Conservation (phyloP, 108 stramenopile genomes). For the Cylindrotheca closterium region DNA sequence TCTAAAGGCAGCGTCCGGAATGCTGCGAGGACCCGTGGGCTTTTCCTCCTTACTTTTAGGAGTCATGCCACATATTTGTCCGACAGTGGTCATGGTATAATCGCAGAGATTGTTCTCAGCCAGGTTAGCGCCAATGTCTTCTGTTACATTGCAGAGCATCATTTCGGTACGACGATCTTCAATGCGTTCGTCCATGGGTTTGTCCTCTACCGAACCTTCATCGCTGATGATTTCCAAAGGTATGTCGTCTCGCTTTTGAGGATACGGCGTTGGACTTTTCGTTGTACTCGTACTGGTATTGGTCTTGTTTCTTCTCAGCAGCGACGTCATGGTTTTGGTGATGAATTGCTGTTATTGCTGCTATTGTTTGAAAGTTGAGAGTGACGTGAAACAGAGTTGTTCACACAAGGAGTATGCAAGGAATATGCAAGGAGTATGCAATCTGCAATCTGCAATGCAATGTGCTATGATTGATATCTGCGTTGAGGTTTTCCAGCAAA, state of each 20-base stretch:
- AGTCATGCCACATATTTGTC: constrained; percentile 12
- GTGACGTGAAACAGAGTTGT: too few relatives aligned
- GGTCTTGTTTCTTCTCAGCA: background rate
- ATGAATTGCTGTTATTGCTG: too few relatives aligned
- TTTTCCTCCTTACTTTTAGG: background rate
- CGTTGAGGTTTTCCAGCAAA: too few relatives aligned
- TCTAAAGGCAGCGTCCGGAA: background rate
- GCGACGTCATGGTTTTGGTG: too few relatives aligned
- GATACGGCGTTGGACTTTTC: background rate
- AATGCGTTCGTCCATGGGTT: constrained; percentile 34
- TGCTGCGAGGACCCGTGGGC: background rate
- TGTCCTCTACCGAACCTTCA: constrained; percentile 15
- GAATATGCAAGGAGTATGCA: too few relatives aligned
- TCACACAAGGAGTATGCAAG: too few relatives aligned
- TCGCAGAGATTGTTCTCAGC: constrained; percentile 19
- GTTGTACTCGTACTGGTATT: background rate
- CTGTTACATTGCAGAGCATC: constrained; percentile 9
- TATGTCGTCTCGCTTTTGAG: background rate
- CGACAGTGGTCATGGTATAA: constrained; percentile 8
- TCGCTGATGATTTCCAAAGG: too few relatives aligned
- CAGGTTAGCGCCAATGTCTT: background rate
- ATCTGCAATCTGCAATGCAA: too few relatives aligned
- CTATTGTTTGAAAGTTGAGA: too few relatives aligned
- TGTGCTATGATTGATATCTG: too few relatives aligned
- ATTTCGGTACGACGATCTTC: constrained; percentile 10